These are phyloP conservation scores for Metschnikowia koreensis DNA, from an alignment of 805 yeast species.

Conservation along the genomic window DNA sequence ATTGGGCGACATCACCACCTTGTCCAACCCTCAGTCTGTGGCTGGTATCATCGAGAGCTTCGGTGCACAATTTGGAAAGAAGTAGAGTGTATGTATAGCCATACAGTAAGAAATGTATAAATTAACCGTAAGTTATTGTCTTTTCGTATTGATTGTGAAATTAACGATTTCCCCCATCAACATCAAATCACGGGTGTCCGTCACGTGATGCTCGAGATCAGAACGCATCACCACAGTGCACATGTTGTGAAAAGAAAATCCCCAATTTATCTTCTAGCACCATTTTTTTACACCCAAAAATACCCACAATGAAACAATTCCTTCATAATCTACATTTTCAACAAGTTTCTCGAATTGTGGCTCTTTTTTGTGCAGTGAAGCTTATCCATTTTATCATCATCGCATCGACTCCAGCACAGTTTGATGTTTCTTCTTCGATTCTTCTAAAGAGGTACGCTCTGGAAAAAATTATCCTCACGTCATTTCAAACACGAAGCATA, in stretches of 20 bases:
- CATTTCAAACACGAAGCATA: conserved; percentile 10
- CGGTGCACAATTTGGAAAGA: conserved; percentile 40
- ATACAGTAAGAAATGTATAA: conserved; percentile 1
- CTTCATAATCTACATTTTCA: background rate
- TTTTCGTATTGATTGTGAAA: background rate
- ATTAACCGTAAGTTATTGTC: background rate
- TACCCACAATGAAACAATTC: background rate
- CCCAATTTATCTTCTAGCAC: background rate
- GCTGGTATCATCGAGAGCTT: conserved; percentile 55
- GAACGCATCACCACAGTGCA: background rate
- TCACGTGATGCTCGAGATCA: background rate
- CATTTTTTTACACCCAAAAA: background rate
- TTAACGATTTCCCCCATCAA: too few species aligned
- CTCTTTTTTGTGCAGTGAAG: conserved; percentile 32
- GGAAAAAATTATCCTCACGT: conserved; percentile 8
- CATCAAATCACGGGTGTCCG: too few species aligned
- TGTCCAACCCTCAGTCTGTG: conserved; percentile 74
- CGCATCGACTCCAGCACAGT: conserved; percentile 41
- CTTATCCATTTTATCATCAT: conserved; percentile 38
- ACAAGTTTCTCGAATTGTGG: background rate
- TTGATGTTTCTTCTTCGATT: conserved; percentile 48
- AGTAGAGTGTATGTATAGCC: conserved; percentile 18
- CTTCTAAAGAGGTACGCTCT: conserved; percentile 25
- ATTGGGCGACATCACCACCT: conserved; percentile 75
- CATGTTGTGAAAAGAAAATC: background rate